Evolutionary conservation across 2,329 filamentous ascomycete genomes (phyloP).

Genomic region (Coniella vitis): DNA sequence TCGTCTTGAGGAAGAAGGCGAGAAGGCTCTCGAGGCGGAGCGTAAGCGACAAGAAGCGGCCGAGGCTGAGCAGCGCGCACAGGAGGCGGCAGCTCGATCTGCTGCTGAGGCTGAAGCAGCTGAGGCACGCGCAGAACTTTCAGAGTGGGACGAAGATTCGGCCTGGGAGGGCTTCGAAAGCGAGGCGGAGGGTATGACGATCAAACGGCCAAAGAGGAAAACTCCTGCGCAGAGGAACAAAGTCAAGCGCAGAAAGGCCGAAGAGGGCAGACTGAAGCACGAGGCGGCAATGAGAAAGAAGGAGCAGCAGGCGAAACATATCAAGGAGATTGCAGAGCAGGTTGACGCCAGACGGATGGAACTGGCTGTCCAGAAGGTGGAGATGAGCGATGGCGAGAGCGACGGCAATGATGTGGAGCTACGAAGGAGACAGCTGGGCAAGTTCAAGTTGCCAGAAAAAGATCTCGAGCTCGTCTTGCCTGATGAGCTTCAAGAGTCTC

Average conservation of each 20-base stretch:
- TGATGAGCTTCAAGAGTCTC: slow-evolving; percentile 74
- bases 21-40: slow-evolving; percentile 74
- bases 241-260: slow-evolving; percentile 80
- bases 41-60: slow-evolving; percentile 62
- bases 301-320: slow-evolving; percentile 62
- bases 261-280: slow-evolving; percentile 69
- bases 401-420: slow-evolving; percentile 58
- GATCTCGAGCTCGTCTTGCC: slow-evolving; percentile 74
- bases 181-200: slow-evolving; percentile 63
- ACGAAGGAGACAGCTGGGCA: slow-evolving; percentile 67
- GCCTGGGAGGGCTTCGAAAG: slow-evolving; percentile 89
- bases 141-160: slow-evolving; percentile 77
- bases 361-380: slow-evolving; percentile 35
- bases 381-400: slow-evolving; percentile 41
- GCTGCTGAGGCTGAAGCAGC: slow-evolving; percentile 70
- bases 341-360: slow-evolving; percentile 50
- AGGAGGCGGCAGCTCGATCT: slow-evolving; percentile 62
- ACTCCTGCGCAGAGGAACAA: slow-evolving; percentile 82
- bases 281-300: slow-evolving; percentile 68
- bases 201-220: slow-evolving; percentile 77
- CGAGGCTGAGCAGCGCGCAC: slow-evolving; percentile 58
- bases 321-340: slow-evolving; percentile 64
- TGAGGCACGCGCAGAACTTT: slow-evolving; percentile 57
- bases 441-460: slow-evolving; percentile 67
- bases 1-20: slow-evolving; percentile 66